Base-by-base conservation (phyloP, 805 yeast genomes). In the Starmerella kuoi region DNA sequence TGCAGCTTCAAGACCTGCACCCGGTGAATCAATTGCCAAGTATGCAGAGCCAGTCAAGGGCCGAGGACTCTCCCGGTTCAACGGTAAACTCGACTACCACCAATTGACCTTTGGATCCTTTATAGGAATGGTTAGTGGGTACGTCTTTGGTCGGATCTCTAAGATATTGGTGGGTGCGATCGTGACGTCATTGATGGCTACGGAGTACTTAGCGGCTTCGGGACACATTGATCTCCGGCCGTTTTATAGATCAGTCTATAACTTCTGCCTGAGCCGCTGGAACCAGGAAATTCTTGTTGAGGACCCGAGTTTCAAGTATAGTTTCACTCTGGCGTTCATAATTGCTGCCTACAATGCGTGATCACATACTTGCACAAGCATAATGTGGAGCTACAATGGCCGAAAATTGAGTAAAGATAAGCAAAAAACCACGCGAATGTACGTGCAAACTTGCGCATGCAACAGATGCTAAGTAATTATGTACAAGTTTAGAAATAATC, bases 51-150 rank as follows among this genome's bases (percentile, higher is more conserved):
- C 49, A 6, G 31, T 37, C 18, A 23, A 30, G 18, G 48, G 48
- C 14, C 34, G 41, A 22, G 55, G 55, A 18, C 37, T 45, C 28
- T 40, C 50, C 23, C 49, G 45, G 19, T 47, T 49, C 44, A 38
- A 39, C 26, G 57, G 57, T 30, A 47, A 41, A 42, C 60, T 77
- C 48, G 72, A 74, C 59, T 78, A 77, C 54, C 70, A 70, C 51
- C 79, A 78, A 52, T 61, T 78, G 52, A 68, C 81, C 14, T 59
- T 75, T 44, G 85, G 85, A 5, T 73, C 80, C 1, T 63, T 77
- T 54, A 63, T 74, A 6, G 84, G 85, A 0, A 61, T 77, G 43
- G 63, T 72, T 27, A 50, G 71, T 39, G 85, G 85, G 1, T 63
- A 73, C 19, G 61, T 77, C 25, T 67, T 70, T n/a, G 83, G 84